phyloP scores from a whole-genome alignment of 2,329 filamentous ascomycete genomes.

The Aspergillus floridensis region DNA sequence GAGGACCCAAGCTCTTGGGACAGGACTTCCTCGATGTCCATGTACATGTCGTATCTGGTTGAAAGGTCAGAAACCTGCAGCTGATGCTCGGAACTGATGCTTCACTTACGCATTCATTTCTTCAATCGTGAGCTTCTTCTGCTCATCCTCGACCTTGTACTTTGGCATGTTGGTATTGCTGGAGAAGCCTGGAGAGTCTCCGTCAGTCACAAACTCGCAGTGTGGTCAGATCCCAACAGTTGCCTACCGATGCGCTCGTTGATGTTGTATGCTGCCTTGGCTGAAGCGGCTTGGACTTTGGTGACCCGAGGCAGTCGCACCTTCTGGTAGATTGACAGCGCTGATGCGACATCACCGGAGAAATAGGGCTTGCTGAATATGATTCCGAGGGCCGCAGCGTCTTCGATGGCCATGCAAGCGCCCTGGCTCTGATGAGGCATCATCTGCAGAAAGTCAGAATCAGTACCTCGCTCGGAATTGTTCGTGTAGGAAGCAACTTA shows the following conservation, averaged over 20 bases:
- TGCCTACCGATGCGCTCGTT: constrained; percentile 58
- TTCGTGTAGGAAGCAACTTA: constrained; percentile 30
- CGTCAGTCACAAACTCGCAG: constrained; percentile 8
- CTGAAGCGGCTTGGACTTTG: constrained; percentile 56
- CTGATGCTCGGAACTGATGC: not conserved
- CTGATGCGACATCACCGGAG: constrained; percentile 48
- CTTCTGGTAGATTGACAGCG: constrained; percentile 52
- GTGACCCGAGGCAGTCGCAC: constrained; percentile 56
- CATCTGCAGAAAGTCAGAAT: constrained; percentile 46
- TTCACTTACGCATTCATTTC: constrained; percentile 63
- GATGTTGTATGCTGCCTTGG: constrained; percentile 60
- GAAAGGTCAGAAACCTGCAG: not conserved
- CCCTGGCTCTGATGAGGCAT: constrained; percentile 69
- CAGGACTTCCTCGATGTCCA: constrained; percentile 53
- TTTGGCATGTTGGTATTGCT: constrained; percentile 55
- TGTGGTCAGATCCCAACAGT: not conserved
- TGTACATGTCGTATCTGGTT: constrained; percentile 58
- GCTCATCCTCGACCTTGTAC: constrained; percentile 63
- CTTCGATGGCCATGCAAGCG: constrained; percentile 67
- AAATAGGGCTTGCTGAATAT: constrained; percentile 54
- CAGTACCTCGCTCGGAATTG: not conserved
- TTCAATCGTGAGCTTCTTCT: constrained; percentile 63
- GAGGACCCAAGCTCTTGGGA: constrained; percentile 27
- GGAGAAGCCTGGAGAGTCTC: constrained; percentile 54
- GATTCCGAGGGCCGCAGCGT: constrained; percentile 62